Evolutionary conservation across 176 grass and related monocot genomes (phyloP), one percentile per base, ranked within the genome.

Genomic region (Cenchrus fungigraminus): DNA sequence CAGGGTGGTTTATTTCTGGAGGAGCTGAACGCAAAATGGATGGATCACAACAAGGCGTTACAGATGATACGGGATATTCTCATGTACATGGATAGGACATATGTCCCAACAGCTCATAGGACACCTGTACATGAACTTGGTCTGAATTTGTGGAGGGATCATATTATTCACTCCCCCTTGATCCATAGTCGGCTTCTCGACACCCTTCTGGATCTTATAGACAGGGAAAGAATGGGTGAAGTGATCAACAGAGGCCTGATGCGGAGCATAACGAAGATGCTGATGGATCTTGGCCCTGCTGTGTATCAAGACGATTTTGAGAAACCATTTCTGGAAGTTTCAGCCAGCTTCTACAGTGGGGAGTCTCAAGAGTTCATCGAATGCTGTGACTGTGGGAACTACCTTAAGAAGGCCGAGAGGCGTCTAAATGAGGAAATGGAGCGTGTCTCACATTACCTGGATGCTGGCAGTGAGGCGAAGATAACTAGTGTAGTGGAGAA

Each of bases 261-360:
- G 92, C 83, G 95, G 74, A 97, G 73, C 64, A 88, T 94, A 65
- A 97, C 95, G 6, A 98, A 98, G 76, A 98, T 98, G 91, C 84
- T 98, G 44, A 98, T 98, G 95, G 95, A 98, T 85, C 91, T 98
- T 14, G 95, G 93, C 59, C 77, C 91, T 87, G 65, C 86, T 28
- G 95, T 95, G 66, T 98, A 98, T 79, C 91, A 95, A 91, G 93
- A 95, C 45, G 95, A 98, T 87, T 98, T 98, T 81, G 93, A 98
- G 88, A 98, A 91, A 63, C 87, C 87, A 29, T 98, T 93, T 92
- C 79, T 98, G 76, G 87, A 92, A 29, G 89, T 92, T 76, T 95
- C 95, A 19, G 89, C 92, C 45, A 88, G 91, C 57, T 95, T 98
- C 92, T 98, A 95, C 73, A 91, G 89, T 43, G 91, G 64, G 37